Evolutionary conservation across 345 rosid species (phyloP).

Genomic region (Diplotaxis tenuifolia): DNA sequence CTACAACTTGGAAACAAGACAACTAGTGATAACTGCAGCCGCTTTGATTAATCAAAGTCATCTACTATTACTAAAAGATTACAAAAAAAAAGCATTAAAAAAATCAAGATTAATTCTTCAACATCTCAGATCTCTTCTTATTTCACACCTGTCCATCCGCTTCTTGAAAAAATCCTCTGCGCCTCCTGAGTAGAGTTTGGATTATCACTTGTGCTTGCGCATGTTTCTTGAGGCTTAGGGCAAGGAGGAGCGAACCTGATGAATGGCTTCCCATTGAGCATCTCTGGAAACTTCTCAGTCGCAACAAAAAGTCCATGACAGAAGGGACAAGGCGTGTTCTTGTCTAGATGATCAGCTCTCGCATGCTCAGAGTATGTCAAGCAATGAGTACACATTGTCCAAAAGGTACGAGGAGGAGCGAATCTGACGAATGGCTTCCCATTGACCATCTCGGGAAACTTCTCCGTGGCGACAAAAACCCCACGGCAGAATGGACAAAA

Average conservation of each 20-base stretch:
- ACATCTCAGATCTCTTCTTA: too few species aligned
- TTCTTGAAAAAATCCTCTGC: constrained; percentile 38
- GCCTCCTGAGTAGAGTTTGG: neutral
- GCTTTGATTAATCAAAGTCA: too few species aligned
- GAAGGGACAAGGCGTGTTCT: neutral
- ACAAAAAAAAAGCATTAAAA: too few species aligned
- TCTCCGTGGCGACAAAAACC: constrained; percentile 62
- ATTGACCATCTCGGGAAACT: constrained; percentile 8
- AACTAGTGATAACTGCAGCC: too few species aligned
- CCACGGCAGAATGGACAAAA: neutral
- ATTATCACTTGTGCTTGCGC: neutral
- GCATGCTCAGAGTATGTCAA: neutral
- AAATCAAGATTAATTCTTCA: too few species aligned
- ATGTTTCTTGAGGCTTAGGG: neutral
- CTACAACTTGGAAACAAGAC: too few species aligned
- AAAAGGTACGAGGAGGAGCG: constrained; percentile 43
- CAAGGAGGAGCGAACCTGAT: neutral
- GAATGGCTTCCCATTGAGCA: constrained; percentile 20
- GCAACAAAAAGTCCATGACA: constrained; percentile 46
- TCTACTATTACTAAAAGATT: too few species aligned
- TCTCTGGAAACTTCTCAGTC: constrained; percentile 38
- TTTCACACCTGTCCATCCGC: neutral
- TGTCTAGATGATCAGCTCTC: neutral
- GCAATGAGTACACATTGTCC: constrained; percentile 58
- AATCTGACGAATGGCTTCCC: constrained; percentile 11